phyloP scores from a whole-genome alignment of 352 stramenopile genomes.

The Phytophthora sp. region DNA sequence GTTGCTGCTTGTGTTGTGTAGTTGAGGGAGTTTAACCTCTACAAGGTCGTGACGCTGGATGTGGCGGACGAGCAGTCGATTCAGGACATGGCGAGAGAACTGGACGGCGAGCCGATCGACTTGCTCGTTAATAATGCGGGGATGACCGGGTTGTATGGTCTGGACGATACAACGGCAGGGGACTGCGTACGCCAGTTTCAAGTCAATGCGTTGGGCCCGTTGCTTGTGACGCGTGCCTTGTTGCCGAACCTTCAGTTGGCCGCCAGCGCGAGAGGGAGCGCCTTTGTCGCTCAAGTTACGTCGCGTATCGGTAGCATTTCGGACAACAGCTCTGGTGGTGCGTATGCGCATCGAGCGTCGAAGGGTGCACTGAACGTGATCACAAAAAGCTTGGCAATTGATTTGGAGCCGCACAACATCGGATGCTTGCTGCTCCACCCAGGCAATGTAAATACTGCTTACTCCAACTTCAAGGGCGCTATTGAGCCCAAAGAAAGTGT shows the following conservation, averaged over 20 bases:
- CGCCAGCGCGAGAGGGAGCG: slow-evolving; percentile 24
- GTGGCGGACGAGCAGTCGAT: slow-evolving; percentile 41
- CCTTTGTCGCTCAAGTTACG: slow-evolving; percentile 53
- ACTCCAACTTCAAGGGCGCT: slow-evolving; percentile 35
- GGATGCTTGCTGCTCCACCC: slow-evolving; percentile 49
- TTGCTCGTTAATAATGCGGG: slow-evolving; percentile 73
- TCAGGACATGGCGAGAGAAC: slow-evolving; percentile 26
- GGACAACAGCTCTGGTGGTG: slow-evolving; percentile 32
- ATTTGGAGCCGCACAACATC: slow-evolving; percentile 56
- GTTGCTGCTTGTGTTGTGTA: no score
- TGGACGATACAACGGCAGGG: slow-evolving; percentile 44
- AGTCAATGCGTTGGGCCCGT: slow-evolving; percentile 61
- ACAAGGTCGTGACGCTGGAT: slow-evolving; percentile 35
- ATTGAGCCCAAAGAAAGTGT: slow-evolving; percentile 49
- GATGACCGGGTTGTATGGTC: slow-evolving; percentile 20
- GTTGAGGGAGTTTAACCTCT: slow-evolving; percentile 19
- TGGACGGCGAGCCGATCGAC: slow-evolving; percentile 52
- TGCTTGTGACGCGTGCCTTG: slow-evolving; percentile 59
- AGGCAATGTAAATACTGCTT: slow-evolving; percentile 56
- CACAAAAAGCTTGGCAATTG: slow-evolving; percentile 51
- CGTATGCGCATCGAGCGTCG: slow-evolving; percentile 70
- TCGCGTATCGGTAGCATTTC: slow-evolving; percentile 59
- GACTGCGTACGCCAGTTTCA: slow-evolving; percentile 61
- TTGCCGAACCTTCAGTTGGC: slow-evolving; percentile 46
- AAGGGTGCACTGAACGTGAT: slow-evolving; percentile 78